Percentiles rank a stretch among this genome's conserved stretches.
Evolutionary conservation across 2,329 filamentous ascomycete genomes (phyloP).

Genomic region (Alternaria dauci): DNA sequence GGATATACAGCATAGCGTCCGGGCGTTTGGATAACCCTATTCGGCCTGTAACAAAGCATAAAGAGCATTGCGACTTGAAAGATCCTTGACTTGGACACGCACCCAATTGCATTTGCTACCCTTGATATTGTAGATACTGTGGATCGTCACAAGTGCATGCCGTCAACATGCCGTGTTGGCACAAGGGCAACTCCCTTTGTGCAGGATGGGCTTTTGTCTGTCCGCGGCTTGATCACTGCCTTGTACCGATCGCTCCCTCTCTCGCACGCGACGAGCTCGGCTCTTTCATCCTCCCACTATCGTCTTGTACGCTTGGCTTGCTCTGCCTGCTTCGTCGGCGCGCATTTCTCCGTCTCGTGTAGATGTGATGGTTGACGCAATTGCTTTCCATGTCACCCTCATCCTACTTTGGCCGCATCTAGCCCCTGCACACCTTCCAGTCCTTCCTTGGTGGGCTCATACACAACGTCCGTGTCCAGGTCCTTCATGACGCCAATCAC

Average conservation of each 20-base stretch:
- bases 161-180: too few species aligned
- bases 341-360: background rate
- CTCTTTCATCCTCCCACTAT: background rate
- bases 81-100: background rate
- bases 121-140: too few species aligned
- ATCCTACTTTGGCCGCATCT: slow-evolving; percentile 70
- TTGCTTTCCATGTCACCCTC: background rate
- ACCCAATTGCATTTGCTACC: too few species aligned
- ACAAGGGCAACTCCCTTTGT: too few species aligned
- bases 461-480: slow-evolving; percentile 83
- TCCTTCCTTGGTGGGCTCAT: slow-evolving; percentile 53
- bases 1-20: background rate
- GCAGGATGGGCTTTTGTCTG: too few species aligned
- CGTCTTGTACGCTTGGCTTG: background rate
- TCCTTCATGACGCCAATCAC: slow-evolving; percentile 91
- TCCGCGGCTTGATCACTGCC: background rate
- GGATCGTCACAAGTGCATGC: too few species aligned
- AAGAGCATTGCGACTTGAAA: background rate
- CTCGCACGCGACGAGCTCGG: background rate
- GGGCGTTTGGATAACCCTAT: background rate
- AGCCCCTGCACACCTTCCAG: slow-evolving; percentile 73
- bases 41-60: background rate
- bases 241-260: background rate
- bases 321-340: background rate
- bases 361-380: background rate